phyloP scores from a whole-genome alignment of 495 filamentous ascomycete genomes.

The Staphylotrichum longicolle region DNA sequence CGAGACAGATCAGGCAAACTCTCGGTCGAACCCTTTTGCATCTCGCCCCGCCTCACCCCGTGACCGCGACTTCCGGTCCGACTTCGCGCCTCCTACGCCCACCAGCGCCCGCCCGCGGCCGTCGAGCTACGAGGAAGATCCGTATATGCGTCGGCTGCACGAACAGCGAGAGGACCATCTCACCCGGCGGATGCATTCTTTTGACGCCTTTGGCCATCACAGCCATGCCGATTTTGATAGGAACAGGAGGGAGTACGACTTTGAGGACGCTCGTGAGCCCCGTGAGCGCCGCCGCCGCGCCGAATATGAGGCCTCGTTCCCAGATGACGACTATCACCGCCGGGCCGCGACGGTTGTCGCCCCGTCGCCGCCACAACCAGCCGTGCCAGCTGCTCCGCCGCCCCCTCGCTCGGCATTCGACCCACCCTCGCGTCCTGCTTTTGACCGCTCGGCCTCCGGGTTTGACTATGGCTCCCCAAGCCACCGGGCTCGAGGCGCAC shows the following conservation, averaged over 20 bases:
- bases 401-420: slow-evolving; percentile 33
- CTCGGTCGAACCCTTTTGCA: slow-evolving; percentile 29
- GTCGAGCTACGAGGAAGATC: slow-evolving; percentile 53
- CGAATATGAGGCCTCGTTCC: slow-evolving; percentile 13
- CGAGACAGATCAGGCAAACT: slow-evolving; percentile 49
- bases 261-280: slow-evolving; percentile 40
- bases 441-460: slow-evolving; percentile 36
- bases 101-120: slow-evolving; percentile 35
- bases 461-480: slow-evolving; percentile 39
- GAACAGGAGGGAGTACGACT: slow-evolving; percentile 22
- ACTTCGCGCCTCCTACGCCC: slow-evolving; percentile 19
- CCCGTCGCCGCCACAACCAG: slow-evolving; percentile 34
- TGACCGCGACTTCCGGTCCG: slow-evolving; percentile 31
- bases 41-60: slow-evolving; percentile 32
- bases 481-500: slow-evolving; percentile 35
- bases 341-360: slow-evolving; percentile 42
- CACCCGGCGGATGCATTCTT: slow-evolving; percentile 51
- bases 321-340: slow-evolving; percentile 46
- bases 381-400: slow-evolving; percentile 30
- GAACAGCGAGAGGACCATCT: slow-evolving; percentile 57
- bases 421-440: slow-evolving; percentile 33
- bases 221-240: slow-evolving; percentile 13
- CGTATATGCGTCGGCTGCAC: slow-evolving; percentile 50
- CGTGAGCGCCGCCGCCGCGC: slow-evolving; percentile 38
- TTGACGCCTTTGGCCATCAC: slow-evolving; percentile 43